Evolutionary conservation across 768 basidiomycete genomes (phyloP), one percentile per base, ranked within the genome.

Genomic region (Amanita pseudoporphyria): DNA sequence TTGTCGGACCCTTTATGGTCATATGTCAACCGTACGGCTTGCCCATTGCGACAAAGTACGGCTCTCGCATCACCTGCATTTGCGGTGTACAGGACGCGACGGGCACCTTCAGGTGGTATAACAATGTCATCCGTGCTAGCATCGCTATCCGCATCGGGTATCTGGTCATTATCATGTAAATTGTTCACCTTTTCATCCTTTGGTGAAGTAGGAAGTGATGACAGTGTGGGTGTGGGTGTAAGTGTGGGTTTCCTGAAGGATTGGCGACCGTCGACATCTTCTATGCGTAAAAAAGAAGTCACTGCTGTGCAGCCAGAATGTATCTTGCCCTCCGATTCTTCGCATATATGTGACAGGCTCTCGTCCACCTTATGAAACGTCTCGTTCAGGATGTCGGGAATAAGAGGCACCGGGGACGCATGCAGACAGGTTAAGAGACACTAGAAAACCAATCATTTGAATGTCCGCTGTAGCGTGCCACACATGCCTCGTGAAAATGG

Each of bases 1-100:
- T 86, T 84, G 64, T 99, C 96, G 5, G 87, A 84, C 26, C 96
- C 96, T 64, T 99, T 99, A 73, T 99, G 96, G 62, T 99, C 96
- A 62, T 99, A 98, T 16, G 96, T 97, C 60, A 99, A 68, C 39
- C 96, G 77, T 3, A 98, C 82, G 4, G 92, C 96, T 57, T 81
- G 86, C 24, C 96, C 96, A 10, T 75, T 79, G 39, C 96, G 84
- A 61, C 88, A 94, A 14, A 99, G 76, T 9, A 99, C 96, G 4
- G 87, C 94, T 19, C 96, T 71, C 5, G 96, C 96, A 61, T 99
- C 96, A 7, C 96, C 96, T 1, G 90, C 96, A 62, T 99, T 99
- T 36, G 96, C 96, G 47, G 83, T 85, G 64, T 98, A 99, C 32
- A 99, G 69, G 39, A 96, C 87, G 24, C 89, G 82, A 51, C 82